Evolutionary conservation across 768 basidiomycete species (phyloP).

Genomic region (Suillus clintonianus): DNA sequence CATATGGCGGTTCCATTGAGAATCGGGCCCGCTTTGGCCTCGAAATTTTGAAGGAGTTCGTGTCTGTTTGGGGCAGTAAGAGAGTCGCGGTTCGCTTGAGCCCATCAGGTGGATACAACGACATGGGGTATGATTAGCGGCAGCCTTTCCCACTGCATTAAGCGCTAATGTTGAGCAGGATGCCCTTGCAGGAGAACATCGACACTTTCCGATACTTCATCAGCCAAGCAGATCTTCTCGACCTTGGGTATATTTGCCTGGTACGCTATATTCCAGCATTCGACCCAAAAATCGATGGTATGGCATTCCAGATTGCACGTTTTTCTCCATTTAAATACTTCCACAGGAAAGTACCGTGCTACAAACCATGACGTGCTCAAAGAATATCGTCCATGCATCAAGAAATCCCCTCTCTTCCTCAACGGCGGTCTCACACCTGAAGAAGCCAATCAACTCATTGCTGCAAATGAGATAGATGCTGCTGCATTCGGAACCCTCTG

Average conservation of each 20-base stretch:
- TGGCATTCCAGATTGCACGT: not conserved
- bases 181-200: conserved; percentile 46
- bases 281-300: conserved; percentile 27
- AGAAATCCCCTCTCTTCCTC: conserved; percentile 38
- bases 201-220: conserved; percentile 45
- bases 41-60: conserved; percentile 48
- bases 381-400: conserved; percentile 37
- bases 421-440: conserved; percentile 34
- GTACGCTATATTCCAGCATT: conserved; percentile 16
- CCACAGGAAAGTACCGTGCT: conserved; percentile 32
- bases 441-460: not conserved
- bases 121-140: conserved; percentile 36
- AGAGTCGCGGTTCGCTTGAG: conserved; percentile 46
- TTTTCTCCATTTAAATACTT: not conserved
- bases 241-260: conserved; percentile 27
- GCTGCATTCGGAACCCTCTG: conserved; percentile 20
- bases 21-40: conserved; percentile 58
- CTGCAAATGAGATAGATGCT: conserved; percentile 18
- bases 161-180: conserved; percentile 23
- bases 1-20: conserved; percentile 61
- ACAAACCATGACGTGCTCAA: conserved; percentile 42
- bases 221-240: conserved; percentile 40
- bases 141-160: not conserved
- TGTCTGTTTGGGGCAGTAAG: conserved; percentile 43
- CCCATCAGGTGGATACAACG: conserved; percentile 48